Conservation (phyloP, 176 grass and related monocot species). For the Hordeum marinum region DNA sequence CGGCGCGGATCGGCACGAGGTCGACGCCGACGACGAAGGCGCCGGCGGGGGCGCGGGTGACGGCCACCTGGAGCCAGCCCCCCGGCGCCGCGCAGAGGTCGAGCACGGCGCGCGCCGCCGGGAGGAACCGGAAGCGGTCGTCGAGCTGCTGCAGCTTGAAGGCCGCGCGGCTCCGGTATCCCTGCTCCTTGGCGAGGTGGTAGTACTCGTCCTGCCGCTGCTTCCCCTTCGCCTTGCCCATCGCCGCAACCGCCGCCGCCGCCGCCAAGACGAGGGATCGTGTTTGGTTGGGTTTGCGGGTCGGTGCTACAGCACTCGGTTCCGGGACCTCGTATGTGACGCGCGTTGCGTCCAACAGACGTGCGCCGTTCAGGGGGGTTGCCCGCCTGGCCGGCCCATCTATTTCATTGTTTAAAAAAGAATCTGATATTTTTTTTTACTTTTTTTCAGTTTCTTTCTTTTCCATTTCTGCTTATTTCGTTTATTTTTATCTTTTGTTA, state of each 20-base stretch:
- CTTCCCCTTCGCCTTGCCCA: conserved; percentile 97
- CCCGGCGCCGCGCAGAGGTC: conserved; percentile 92
- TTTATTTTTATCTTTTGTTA: no score
- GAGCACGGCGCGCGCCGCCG: conserved; percentile 63
- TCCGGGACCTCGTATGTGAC: no score
- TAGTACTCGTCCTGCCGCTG: conserved; percentile 86
- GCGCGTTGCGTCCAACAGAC: no score
- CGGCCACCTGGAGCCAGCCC: conserved; percentile 89
- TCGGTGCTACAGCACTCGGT: no score
- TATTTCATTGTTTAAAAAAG: no score
- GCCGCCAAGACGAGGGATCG: no score
- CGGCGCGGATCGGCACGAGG: conserved; percentile 69
- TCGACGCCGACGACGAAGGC: conserved; percentile 83
- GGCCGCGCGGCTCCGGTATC: conserved; percentile 77
- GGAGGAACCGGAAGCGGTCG: conserved; percentile 77
- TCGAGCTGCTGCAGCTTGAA: conserved; percentile 99
- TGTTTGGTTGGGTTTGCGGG: no score
- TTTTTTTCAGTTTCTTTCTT: no score
- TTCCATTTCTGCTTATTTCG: no score
- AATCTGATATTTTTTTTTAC: no score
- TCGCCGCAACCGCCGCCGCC: conserved; percentile 2
- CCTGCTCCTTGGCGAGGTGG: conserved; percentile 83
- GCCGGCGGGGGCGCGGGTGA: conserved; percentile 52
- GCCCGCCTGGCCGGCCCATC: no score
- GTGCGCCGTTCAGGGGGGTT: no score